phyloP scores from a whole-genome alignment of 176 grass and related monocot genomes.

The Triticum timopheevii region DNA sequence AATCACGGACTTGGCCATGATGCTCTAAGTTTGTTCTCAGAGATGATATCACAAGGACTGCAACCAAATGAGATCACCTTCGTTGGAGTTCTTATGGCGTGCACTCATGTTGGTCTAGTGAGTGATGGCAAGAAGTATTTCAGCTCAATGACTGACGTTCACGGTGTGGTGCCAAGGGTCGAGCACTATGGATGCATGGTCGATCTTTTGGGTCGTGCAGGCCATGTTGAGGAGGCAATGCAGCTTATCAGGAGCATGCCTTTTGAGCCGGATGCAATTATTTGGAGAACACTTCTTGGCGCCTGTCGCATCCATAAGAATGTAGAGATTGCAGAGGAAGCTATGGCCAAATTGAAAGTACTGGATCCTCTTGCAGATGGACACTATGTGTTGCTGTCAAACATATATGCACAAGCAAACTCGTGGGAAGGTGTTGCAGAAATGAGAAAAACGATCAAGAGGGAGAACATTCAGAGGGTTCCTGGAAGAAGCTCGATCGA shows the following conservation, averaged over 20 bases:
- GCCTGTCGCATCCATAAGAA: slow-evolving; percentile 75
- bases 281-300: slow-evolving; percentile 77
- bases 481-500: slow-evolving; percentile 75
- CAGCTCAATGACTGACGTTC: slow-evolving; percentile 40
- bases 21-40: slow-evolving; percentile 54
- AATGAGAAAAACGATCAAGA: slow-evolving; percentile 56
- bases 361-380: slow-evolving; percentile 69
- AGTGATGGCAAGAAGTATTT: slow-evolving; percentile 56
- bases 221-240: slow-evolving; percentile 54
- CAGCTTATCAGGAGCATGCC: slow-evolving; percentile 58
- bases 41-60: slow-evolving; percentile 51
- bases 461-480: slow-evolving; percentile 50
- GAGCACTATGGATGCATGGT: slow-evolving; percentile 79
- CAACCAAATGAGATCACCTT: slow-evolving; percentile 69
- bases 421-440: slow-evolving; percentile 61
- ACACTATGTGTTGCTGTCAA: slow-evolving; percentile 60
- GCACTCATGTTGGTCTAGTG: slow-evolving; percentile 69
- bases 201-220: slow-evolving; percentile 69
- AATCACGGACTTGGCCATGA: slow-evolving; percentile 64
- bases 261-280: slow-evolving; percentile 51
- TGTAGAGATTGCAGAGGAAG: slow-evolving; percentile 61
- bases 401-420: slow-evolving; percentile 72
- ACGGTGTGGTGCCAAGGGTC: slow-evolving; percentile 48
- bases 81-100: slow-evolving; percentile 57
- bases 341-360: slow-evolving; percentile 45